Evolutionary conservation across 176 grass and related monocot species (phyloP), one percentile per base, ranked within the genome.

Genomic region (Carex littledalei): DNA sequence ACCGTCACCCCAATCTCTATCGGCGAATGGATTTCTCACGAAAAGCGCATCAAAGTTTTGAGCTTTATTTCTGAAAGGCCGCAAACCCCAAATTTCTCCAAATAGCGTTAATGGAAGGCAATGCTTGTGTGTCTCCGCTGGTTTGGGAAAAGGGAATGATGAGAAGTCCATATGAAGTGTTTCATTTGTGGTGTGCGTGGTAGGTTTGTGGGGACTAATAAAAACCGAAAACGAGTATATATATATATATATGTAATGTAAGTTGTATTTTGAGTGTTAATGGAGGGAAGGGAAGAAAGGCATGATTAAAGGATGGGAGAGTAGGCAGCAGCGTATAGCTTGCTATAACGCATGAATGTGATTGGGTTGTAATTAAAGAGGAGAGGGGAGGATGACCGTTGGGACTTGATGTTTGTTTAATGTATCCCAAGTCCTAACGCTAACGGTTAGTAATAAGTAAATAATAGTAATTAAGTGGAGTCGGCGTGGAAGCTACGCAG

Each of bases 401-500:
- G 72, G 85, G 62, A 34, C 34, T 85, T 78, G 63, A 75, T 80
- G 80, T 64, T 65, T 64, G 50, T 55, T 67, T 57, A 15, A 67
- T 41, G 8, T 8, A 22, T 53, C 29, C 29, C 29, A 29, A 29
- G 29, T 29, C 34, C 63, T 56, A 86, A 86, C 85, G 85, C 63
- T 56, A 86, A 86, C 85, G 85, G 85, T 43, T 47, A 81, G 61
- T 81, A 81, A 81, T 81, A 81, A 81, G 47, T 81, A 81, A 66
- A 18, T 50, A 29, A 29, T 29, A 78, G 17, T 61, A 81, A 79
- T 43, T 81, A 65, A 26, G 16, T 78, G 22, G 49, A 37, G 56
- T 65, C 73, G 84, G 65, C 84, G 84, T 85, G 43, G 60, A 85
- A 77, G 54, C 58, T 85, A 85, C 84, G 26, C 26, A 26, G 26